Conservation (phyloP, 495 filamentous ascomycete species). For the Aspergillus conjunctus region DNA sequence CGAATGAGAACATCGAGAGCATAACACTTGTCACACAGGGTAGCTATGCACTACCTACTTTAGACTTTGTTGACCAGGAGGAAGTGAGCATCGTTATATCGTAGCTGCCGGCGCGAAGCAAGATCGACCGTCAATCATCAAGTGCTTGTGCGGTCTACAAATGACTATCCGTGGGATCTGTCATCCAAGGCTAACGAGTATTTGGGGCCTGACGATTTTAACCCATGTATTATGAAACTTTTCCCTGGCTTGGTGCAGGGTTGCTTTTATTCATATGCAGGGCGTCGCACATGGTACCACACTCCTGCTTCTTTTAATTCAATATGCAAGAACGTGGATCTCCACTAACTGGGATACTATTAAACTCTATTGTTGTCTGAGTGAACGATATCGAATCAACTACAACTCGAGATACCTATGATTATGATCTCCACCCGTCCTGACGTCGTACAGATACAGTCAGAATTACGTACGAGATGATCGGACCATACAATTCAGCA, state of each 20-base stretch:
- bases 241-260: not conserved
- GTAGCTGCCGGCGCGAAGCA: not conserved
- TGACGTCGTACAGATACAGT: not conserved
- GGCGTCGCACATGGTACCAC: not conserved
- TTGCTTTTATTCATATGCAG: not conserved
- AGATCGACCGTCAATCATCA: not conserved
- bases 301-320: not conserved
- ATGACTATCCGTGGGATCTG: not conserved
- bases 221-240: not conserved
- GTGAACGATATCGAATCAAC: not conserved
- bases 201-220: not conserved
- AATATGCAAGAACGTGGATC: not conserved
- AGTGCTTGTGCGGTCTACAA: not conserved
- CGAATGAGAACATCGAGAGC: conserved; percentile 1
- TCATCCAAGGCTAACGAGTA: not conserved
- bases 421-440: not conserved
- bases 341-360: not conserved
- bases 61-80: not conserved
- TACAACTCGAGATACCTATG: not conserved
- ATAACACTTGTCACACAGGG: not conserved
- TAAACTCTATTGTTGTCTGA: not conserved
- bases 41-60: not conserved
- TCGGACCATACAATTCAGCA: too few species aligned
- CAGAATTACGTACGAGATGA: not conserved
- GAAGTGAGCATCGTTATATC: not conserved